A percentile compares a stretch with the other conserved stretches of the same genome.
Evolutionary conservation across 331 rosid species (phyloP).

Genomic region (Rhamnella rubrinervis): DNA sequence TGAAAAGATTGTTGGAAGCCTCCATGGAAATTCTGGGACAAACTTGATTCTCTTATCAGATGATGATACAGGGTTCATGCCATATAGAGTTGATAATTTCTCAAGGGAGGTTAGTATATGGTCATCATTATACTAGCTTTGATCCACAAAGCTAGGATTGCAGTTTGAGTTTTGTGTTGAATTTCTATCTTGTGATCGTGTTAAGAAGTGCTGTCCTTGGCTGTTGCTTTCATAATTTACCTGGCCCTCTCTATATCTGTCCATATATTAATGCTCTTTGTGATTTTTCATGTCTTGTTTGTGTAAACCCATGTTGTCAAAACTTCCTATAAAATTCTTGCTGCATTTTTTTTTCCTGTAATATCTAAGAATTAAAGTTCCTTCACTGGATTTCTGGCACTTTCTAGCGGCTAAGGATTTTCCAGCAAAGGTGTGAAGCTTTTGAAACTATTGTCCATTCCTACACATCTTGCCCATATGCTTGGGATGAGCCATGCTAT

Average conservation of each 20-base stretch:
- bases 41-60: slow-evolving; percentile 89
- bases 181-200: not conserved
- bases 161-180: not conserved
- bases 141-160: not conserved
- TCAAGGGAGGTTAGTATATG: slow-evolving; percentile 78
- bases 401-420: slow-evolving; percentile 76
- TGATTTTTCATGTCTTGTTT: not conserved
- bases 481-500: slow-evolving; percentile 97
- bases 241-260: not conserved
- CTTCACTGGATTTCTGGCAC: slow-evolving; percentile 21
- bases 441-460: slow-evolving; percentile 72
- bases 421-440: slow-evolving; percentile 89
- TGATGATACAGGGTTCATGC: slow-evolving; percentile 96
- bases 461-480: slow-evolving; percentile 72
- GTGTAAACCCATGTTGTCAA: not conserved
- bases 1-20: slow-evolving; percentile 77
- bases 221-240: not conserved
- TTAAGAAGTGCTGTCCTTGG: not conserved
- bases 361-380: not conserved
- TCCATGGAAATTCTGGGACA: slow-evolving; percentile 91
- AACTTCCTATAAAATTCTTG: not conserved
- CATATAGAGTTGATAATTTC: slow-evolving; percentile 95
- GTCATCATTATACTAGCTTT: slow-evolving; percentile 3
- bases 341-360: not conserved
- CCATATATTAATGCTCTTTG: not conserved